Percentiles rank a stretch among this genome's conserved stretches.
Evolutionary conservation across 2,329 filamentous ascomycete genomes (phyloP).

Genomic region (Phialemoniopsis sp.): DNA sequence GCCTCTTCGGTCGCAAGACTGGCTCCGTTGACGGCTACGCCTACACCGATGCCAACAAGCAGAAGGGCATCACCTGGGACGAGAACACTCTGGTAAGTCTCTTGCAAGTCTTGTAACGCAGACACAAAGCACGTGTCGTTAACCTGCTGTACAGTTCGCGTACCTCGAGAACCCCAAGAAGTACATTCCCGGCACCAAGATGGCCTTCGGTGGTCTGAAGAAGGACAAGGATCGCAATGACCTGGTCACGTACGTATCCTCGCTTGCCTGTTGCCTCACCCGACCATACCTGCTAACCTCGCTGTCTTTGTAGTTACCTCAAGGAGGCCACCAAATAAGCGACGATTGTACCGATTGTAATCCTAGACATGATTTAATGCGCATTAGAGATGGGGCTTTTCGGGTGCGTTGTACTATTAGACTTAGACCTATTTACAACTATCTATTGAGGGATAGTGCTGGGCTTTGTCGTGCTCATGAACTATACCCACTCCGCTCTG

Average conservation of each 20-base stretch:
- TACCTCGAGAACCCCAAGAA: constrained; percentile 99
- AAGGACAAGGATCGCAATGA: constrained; percentile 99
- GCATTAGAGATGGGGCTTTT: constrained; percentile 9
- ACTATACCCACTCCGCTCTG: neutral
- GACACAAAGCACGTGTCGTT: constrained; percentile 7
- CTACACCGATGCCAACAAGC: constrained; percentile 99
- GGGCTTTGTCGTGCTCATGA: neutral
- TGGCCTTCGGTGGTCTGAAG: constrained; percentile 99
- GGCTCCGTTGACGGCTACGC: constrained; percentile 88
- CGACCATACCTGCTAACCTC: neutral
- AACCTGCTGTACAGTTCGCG: constrained; percentile 59
- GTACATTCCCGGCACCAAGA: constrained; percentile 99
- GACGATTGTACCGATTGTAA: constrained; percentile 5
- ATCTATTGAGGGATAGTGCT: too few species aligned
- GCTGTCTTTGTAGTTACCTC: constrained; percentile 49
- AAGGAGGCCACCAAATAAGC: constrained; percentile 66
- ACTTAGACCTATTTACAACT: constrained; percentile 1
- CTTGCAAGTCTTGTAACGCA: constrained; percentile 5
- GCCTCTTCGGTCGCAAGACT: constrained; percentile 94
- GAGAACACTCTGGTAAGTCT: constrained; percentile 73
- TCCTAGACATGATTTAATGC: neutral
- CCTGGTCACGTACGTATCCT: constrained; percentile 81
- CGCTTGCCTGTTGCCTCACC: neutral
- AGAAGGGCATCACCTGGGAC: constrained; percentile 87
- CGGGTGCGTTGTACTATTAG: constrained; percentile 15